phyloP scores from a whole-genome alignment of 345 rosid genomes.

The Eucalyptus tenuipes region DNA sequence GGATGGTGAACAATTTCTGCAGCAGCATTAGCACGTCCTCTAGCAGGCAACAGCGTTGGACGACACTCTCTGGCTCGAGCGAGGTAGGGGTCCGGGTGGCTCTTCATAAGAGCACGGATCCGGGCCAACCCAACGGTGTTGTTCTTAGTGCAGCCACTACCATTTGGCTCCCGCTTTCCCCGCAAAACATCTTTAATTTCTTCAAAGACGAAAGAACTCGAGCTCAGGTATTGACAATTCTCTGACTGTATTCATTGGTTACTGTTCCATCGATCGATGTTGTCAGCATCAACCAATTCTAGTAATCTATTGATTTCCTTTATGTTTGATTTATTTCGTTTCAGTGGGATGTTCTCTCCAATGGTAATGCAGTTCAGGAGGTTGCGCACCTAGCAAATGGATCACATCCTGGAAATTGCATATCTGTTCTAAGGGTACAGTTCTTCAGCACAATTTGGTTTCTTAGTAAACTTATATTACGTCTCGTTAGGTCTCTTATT shows the following conservation, averaged over 20 bases:
- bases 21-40: conserved; percentile 70
- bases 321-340: neutral
- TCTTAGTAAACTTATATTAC: neutral
- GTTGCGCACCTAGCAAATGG: conserved; percentile 92
- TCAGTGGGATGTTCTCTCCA: conserved; percentile 97
- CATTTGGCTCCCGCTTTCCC: conserved; percentile 81
- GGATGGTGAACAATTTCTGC: conserved; percentile 83
- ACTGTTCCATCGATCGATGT: neutral
- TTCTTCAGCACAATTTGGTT: neutral
- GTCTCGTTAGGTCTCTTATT: neutral
- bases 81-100: conserved; percentile 79
- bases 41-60: conserved; percentile 41
- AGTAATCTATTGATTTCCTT: neutral
- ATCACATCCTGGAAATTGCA: conserved; percentile 84
- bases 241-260: neutral
- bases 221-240: conserved; percentile 41
- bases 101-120: conserved; percentile 64
- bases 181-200: conserved; percentile 64
- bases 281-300: neutral
- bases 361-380: conserved; percentile 78
- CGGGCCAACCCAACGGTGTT: conserved; percentile 72
- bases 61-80: conserved; percentile 46
- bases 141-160: conserved; percentile 91
- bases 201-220: conserved; percentile 91
- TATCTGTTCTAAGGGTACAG: conserved; percentile 85